Percentiles rank a stretch among this genome's conserved stretches.
Conservation (phyloP, 805 yeast genomes). For the Candida qinlingensis region DNA sequence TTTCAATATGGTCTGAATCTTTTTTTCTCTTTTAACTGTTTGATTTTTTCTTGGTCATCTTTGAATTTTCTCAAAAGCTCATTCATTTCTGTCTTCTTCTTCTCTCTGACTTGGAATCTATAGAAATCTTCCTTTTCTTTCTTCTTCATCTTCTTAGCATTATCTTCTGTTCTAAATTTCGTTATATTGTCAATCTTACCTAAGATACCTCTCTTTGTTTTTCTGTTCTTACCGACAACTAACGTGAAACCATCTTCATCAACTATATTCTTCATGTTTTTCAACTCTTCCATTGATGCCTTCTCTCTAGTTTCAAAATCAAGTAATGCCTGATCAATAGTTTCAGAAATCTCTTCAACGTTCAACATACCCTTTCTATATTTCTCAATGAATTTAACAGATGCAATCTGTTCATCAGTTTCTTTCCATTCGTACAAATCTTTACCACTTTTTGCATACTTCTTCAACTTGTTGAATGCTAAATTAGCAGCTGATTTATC, state of each 20-base stretch:
- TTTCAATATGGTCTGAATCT: constrained; percentile 81
- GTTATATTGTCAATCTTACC: constrained; percentile 45
- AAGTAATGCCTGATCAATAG: constrained; percentile 52
- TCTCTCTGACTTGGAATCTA: constrained; percentile 91
- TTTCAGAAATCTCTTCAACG: constrained; percentile 47
- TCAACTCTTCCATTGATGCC: constrained; percentile 49
- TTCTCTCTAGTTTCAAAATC: constrained; percentile 70
- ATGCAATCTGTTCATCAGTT: constrained; percentile 26
- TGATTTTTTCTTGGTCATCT: constrained; percentile 84
- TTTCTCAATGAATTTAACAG: constrained; percentile 37
- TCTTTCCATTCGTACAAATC: constrained; percentile 27
- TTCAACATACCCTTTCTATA: constrained; percentile 34
- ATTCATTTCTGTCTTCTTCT: constrained; percentile 88
- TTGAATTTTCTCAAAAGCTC: constrained; percentile 79
- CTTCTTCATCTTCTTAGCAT: constrained; percentile 49
- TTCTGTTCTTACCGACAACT: constrained; percentile 83
- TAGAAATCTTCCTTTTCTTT: constrained; percentile 88
- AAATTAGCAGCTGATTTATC: constrained; percentile 64
- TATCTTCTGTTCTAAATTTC: constrained; percentile 27
- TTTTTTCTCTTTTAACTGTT: constrained; percentile 70
- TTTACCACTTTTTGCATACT: constrained; percentile 40
- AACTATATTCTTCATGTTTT: constrained; percentile 53
- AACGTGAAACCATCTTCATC: constrained; percentile 94
- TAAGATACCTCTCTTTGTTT: constrained; percentile 66
- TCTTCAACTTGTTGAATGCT: constrained; percentile 59